A percentile compares a stretch with the other conserved stretches of the same genome.
phyloP scores from a whole-genome alignment of 78 protist species.

The Dictyostelium capitatum region DNA sequence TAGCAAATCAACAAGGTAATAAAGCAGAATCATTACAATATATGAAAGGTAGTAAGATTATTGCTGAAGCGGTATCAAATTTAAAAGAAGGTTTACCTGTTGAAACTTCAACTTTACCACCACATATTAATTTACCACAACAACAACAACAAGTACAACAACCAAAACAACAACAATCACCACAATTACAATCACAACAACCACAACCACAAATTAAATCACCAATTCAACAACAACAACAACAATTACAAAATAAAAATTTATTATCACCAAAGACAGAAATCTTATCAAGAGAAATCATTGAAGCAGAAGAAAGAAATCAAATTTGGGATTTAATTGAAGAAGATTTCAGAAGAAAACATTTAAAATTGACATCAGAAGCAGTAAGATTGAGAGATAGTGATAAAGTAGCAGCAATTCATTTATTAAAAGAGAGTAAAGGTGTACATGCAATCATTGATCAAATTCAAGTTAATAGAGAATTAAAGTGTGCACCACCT shows the following conservation, averaged over 20 bases:
- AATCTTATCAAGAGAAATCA: constrained; percentile 29
- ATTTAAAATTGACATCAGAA: constrained; percentile 21
- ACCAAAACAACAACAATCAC: constrained; percentile 20
- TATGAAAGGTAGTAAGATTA: constrained; percentile 12
- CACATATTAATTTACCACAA: neutral
- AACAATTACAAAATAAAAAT: neutral
- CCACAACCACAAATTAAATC: constrained; percentile 8
- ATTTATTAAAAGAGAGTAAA: constrained; percentile 31
- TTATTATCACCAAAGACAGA: constrained; percentile 20
- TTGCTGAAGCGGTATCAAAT: constrained; percentile 19
- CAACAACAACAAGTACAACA: neutral
- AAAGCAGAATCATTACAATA: constrained; percentile 7
- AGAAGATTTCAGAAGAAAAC: constrained; percentile 49
- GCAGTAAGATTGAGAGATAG: constrained; percentile 45
- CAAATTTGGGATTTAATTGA: constrained; percentile 71
- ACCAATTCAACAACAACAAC: neutral
- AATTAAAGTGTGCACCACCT: constrained; percentile 17
- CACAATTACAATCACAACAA: neutral
- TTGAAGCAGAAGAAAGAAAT: constrained; percentile 50
- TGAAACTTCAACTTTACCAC: constrained; percentile 54
- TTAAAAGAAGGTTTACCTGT: constrained; percentile 41
- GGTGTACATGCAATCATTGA: constrained; percentile 47
- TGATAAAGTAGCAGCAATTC: constrained; percentile 33
- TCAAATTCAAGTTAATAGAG: constrained; percentile 22
- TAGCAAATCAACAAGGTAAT: constrained; percentile 8